Conservation (phyloP, 768 basidiomycete species). For the Lactifluus volemus region DNA sequence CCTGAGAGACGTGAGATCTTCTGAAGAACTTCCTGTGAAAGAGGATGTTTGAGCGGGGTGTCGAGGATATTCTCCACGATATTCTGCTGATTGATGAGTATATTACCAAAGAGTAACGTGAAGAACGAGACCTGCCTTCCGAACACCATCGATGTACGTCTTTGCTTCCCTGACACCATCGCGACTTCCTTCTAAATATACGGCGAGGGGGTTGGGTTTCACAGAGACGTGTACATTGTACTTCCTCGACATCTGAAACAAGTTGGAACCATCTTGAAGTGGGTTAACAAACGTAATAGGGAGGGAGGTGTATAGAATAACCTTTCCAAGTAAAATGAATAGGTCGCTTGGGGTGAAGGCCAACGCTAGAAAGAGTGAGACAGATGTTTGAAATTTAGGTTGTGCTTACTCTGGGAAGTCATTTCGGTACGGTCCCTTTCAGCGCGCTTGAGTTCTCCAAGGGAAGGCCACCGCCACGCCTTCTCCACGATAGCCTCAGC, state of each 20-base stretch:
- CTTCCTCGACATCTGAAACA: conserved; percentile 48
- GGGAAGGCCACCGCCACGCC: conserved; percentile 61
- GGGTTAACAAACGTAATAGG: conserved; percentile 6
- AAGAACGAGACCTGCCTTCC: conserved; percentile 34
- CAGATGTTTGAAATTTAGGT: background rate
- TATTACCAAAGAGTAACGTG: background rate
- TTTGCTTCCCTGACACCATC: conserved; percentile 41
- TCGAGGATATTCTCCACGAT: conserved; percentile 29
- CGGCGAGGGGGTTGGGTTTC: conserved; percentile 42
- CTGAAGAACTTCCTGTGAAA: conserved; percentile 43
- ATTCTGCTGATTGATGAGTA: conserved; percentile 17
- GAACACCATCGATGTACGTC: conserved; percentile 40
- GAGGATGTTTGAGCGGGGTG: conserved; percentile 37
- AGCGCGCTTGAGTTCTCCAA: conserved; percentile 42
- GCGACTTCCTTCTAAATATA: conserved; percentile 51
- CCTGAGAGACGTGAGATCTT: conserved; percentile 61
- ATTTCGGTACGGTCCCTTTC: conserved; percentile 43
- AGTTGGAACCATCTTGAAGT: conserved; percentile 50
- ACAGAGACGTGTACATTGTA: conserved; percentile 59
- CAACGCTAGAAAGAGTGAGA: conserved; percentile 35
- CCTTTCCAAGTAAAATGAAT: conserved; percentile 68
- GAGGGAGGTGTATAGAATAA: conserved; percentile 23
- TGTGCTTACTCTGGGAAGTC: conserved; percentile 36
- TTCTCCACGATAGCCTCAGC: conserved; percentile 51
- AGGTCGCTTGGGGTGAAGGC: conserved; percentile 49